Conservation (phyloP, 2,329 filamentous ascomycete species). For the Fusarium sp. region DNA sequence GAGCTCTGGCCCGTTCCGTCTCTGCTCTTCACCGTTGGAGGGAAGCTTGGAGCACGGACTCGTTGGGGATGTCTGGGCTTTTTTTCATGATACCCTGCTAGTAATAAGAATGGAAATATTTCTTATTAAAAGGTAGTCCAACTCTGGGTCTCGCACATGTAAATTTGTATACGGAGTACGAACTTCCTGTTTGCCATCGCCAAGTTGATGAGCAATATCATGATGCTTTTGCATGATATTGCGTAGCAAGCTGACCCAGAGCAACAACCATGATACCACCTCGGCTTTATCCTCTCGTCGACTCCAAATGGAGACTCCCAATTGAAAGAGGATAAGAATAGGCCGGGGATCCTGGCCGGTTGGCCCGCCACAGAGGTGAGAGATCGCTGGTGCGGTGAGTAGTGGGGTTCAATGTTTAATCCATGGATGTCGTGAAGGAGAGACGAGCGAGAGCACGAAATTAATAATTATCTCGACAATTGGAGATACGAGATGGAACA, state of each 20-base stretch:
- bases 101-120: constrained; percentile 4
- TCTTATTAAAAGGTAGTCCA: background rate
- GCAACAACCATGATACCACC: constrained; percentile 22
- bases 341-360: constrained; percentile 38
- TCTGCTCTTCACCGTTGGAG: constrained; percentile 11
- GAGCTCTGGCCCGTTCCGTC: constrained; percentile 25
- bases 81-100: constrained; percentile 6
- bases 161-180: constrained; percentile 7
- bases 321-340: background rate
- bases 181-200: constrained; percentile 10
- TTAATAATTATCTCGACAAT: constrained; percentile 42
- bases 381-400: constrained; percentile 37
- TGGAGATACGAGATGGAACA: constrained; percentile 24
- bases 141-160: background rate
- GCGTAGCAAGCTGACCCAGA: background rate
- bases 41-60: constrained; percentile 21
- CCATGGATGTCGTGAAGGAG: constrained; percentile 22
- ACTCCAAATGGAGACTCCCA: constrained; percentile 13
- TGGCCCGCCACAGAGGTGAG: constrained; percentile 41
- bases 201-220: constrained; percentile 29
- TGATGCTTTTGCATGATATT: constrained; percentile 10
- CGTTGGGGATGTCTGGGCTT: background rate
- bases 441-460: constrained; percentile 28
- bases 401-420: constrained; percentile 43
- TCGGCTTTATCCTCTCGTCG: background rate